A percentile compares a stretch with the other conserved stretches of the same genome.
phyloP scores from a whole-genome alignment of 345 rosid species.

The Eucalyptus pauciflora region DNA sequence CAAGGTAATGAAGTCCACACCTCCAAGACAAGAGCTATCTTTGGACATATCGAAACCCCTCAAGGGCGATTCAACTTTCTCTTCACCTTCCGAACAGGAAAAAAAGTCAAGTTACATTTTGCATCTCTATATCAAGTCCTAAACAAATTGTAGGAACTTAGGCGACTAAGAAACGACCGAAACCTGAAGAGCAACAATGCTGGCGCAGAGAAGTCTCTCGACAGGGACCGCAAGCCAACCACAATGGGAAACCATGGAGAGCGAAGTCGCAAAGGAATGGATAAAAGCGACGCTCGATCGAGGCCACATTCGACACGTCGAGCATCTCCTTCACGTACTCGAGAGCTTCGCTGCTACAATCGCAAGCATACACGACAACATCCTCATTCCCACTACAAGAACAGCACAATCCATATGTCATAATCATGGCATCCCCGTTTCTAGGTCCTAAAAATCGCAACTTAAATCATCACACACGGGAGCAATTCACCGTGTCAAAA shows the following conservation, averaged over 20 bases:
- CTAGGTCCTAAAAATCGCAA: background rate
- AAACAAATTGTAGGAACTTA: background rate
- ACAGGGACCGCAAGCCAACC: conserved; percentile 50
- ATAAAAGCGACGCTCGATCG: conserved; percentile 19
- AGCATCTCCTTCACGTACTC: conserved; percentile 48
- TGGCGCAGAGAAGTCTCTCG: conserved; percentile 1
- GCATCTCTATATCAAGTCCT: background rate
- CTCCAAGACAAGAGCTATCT: conserved; percentile 45
- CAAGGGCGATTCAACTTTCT: background rate
- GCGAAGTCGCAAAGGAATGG: conserved; percentile 68
- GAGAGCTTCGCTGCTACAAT: conserved; percentile 74
- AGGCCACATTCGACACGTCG: background rate
- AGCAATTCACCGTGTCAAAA: background rate
- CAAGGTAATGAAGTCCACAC: conserved; percentile 79
- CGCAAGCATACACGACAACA: conserved; percentile 62
- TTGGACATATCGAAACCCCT: conserved; percentile 1
- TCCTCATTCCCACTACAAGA: conserved; percentile 48
- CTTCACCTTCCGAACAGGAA: conserved; percentile 13
- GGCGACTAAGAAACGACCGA: background rate
- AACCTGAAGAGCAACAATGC: conserved; percentile 2
- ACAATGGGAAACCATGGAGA: conserved; percentile 38
- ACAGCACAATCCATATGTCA: background rate
- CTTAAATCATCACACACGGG: background rate
- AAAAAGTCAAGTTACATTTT: background rate
- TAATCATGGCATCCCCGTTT: background rate